Base-by-base conservation (phyloP, 169 alveolate species). In the Plasmodium blacklocki region DNA sequence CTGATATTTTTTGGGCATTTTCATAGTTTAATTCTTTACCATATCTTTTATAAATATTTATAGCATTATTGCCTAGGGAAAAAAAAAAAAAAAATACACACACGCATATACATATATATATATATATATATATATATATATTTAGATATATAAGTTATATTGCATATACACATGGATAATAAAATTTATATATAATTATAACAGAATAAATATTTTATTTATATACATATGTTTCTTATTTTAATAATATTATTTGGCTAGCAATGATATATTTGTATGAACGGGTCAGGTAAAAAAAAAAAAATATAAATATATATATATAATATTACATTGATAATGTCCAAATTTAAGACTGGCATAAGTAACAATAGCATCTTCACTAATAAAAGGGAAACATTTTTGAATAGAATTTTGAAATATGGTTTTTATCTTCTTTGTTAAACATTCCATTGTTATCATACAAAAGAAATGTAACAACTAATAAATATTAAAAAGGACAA, bases 1-100 rank as follows among this genome's bases (percentile, higher is more conserved):
- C 93, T 21, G 96, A 96, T 63, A 94, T 50, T 32, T 95, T 96
- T 52, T 92, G 91, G 23, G 96, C 96, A 73, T 94, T 93, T 49
- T 90, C 94, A 2, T 94, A 88, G 15, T 91, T 76, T 60, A 93
- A 62, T 29, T 73, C 62, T 19, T 87, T 89, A 54, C 94, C 94
- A 52, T 94, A 72, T 29, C 73, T 72, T 67, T 95, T 95, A 91
- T 78, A 95, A 18, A 94, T 93, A 26, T 88, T 73, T 83, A 94
- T 74, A 21, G 96, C 96, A 45, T 95, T 95, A 74, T 94, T 95
- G 89, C 95, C 96, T 92, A 47, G 23, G 21, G 18, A 43, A 18
- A 14, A 26, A 19, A 43, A 56, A 19, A 67, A 54, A 19, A 18
- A 29, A 26, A 26, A 26, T 1, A 26, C 0, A 26, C 3, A 26